These are phyloP conservation scores for Mortierella sp. DNA, from an alignment of 371 early-diverging fungal species.

Conservation along the genomic window DNA sequence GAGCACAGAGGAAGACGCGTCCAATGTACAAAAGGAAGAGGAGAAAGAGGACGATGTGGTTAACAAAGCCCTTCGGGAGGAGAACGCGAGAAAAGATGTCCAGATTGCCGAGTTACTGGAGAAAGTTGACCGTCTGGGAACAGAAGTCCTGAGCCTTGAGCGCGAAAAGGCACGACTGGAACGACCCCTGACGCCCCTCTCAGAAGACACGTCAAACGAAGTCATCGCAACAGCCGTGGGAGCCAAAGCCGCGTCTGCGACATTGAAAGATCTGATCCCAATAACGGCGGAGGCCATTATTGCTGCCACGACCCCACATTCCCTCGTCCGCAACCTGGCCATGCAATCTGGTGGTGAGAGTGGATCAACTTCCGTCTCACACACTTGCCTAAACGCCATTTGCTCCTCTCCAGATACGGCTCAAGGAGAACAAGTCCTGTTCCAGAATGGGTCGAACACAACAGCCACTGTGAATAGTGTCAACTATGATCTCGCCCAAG, in stretches of 20 bases:
- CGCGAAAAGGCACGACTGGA: constrained; percentile 31
- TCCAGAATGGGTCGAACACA: not conserved
- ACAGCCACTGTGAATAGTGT: constrained; percentile 23
- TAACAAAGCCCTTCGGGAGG: constrained; percentile 12
- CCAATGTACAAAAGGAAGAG: not conserved
- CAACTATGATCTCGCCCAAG: constrained; percentile 28
- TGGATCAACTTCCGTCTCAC: constrained; percentile 9
- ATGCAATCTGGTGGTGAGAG: not conserved
- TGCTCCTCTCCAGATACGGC: constrained; percentile 1
- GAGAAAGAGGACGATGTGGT: constrained; percentile 6
- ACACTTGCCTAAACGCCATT: constrained; percentile 10
- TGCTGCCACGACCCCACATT: constrained; percentile 24
- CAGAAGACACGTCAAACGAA: not conserved
- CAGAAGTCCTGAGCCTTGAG: constrained; percentile 33
- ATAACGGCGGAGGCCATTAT: constrained; percentile 39
- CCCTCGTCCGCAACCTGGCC: constrained; percentile 1
- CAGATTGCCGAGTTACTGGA: constrained; percentile 24
- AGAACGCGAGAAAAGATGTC: constrained; percentile 29
- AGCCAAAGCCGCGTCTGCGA: not conserved
- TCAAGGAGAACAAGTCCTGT: not conserved
- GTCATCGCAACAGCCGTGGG: not conserved
- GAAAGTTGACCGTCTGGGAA: constrained; percentile 30
- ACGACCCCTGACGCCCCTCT: constrained; percentile 8
- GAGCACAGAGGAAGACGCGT: not conserved
- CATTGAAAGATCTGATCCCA: constrained; percentile 21